A percentile compares a stretch with the other conserved stretches of the same genome.
Evolutionary conservation across 345 rosid species (phyloP).

Genomic region (Mercurialis annua): DNA sequence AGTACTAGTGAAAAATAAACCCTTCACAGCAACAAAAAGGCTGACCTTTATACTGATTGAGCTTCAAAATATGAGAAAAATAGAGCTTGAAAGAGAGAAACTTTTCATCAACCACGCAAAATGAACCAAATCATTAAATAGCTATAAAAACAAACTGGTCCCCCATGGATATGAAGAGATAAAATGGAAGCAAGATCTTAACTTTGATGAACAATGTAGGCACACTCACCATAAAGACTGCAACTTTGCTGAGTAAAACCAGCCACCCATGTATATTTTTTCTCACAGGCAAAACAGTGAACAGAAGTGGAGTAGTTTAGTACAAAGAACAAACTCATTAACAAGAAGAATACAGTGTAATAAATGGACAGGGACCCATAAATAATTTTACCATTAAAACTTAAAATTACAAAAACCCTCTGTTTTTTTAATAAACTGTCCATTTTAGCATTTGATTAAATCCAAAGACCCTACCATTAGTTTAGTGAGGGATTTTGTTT

Average conservation of each 20-base stretch:
- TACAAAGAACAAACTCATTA: conserved; percentile 3
- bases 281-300: background rate
- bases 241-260: conserved; percentile 27
- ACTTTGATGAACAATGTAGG: conserved; percentile 42
- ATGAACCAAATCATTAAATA: conserved; percentile 37
- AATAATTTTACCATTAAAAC: conserved; percentile 25
- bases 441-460: conserved; percentile 23
- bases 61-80: conserved; percentile 25
- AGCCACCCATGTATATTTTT: conserved; percentile 13
- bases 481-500: conserved; percentile 21
- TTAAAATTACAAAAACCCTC: conserved; percentile 1
- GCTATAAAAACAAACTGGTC: conserved; percentile 25
- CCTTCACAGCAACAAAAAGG: conserved; percentile 5
- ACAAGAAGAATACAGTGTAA: conserved; percentile 10
- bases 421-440: conserved; percentile 9
- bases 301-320: conserved; percentile 16
- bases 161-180: conserved; percentile 28
- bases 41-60: conserved; percentile 17
- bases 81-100: conserved; percentile 23
- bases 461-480: conserved; percentile 26
- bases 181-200: conserved; percentile 37
- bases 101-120: conserved; percentile 29
- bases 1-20: background rate
- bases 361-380: conserved; percentile 34
- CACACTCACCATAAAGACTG: conserved; percentile 28